These are phyloP conservation scores for Haematococcus lacustris DNA, from an alignment of 139 green algal genomes.

Conservation along the genomic window DNA sequence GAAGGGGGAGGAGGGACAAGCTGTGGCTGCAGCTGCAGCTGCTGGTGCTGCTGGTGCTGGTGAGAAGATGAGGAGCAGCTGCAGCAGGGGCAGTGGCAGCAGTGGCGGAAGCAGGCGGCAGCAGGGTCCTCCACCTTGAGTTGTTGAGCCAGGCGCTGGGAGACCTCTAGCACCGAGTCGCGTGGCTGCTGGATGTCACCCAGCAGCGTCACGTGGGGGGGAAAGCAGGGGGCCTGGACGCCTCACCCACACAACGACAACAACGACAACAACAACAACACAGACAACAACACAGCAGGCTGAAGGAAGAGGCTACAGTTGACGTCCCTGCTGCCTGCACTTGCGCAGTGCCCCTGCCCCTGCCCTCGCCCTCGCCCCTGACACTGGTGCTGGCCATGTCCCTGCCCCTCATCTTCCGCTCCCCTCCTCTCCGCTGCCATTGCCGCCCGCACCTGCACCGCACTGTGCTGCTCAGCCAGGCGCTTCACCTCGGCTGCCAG, in stretches of 20 bases:
- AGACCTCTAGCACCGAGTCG: slow-evolving; percentile 6
- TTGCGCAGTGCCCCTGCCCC: too few relatives aligned
- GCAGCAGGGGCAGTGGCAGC: background rate
- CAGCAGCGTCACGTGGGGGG: slow-evolving; percentile 41
- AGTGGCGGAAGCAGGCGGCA: background rate
- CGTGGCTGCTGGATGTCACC: slow-evolving; percentile 21
- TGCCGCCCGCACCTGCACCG: background rate
- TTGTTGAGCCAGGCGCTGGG: slow-evolving; percentile 13
- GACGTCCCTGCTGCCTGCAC: too few relatives aligned
- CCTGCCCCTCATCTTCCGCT: too few relatives aligned
- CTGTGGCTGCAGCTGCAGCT: too few relatives aligned
- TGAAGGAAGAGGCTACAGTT: background rate
- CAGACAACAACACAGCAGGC: background rate
- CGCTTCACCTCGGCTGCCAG: slow-evolving; percentile 17
- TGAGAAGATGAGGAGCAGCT: too few relatives aligned
- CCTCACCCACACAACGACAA: too few relatives aligned
- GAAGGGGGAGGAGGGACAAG: too few relatives aligned
- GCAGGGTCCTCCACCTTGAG: slow-evolving; percentile 14
- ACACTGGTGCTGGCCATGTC: background rate
- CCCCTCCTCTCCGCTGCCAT: too few relatives aligned
- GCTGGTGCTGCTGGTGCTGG: too few relatives aligned
- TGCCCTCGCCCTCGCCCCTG: background rate
- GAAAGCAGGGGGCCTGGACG: too few relatives aligned
- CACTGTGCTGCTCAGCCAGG: slow-evolving; percentile 4
- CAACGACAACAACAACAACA: background rate